A percentile compares a stretch with the other conserved stretches of the same genome.
Evolutionary conservation across 1,139 yeast genomes (phyloP).

Genomic region (Yamadazyma membranifaciens): DNA sequence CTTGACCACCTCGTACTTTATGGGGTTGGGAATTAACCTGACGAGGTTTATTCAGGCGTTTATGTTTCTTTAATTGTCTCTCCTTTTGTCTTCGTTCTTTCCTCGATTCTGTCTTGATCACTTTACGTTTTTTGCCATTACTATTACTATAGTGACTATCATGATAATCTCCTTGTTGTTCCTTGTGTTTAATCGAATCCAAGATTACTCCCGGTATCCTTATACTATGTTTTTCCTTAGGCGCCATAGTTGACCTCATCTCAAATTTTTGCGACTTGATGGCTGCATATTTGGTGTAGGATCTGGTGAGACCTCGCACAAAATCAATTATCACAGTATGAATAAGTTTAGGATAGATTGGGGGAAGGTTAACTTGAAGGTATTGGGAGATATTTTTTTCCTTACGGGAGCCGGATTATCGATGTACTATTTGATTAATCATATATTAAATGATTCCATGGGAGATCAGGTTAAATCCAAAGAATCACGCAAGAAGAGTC

Average conservation of each 20-base stretch:
- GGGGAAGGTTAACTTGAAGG: constrained; percentile 51
- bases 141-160: constrained; percentile 16
- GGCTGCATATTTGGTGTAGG: too few species aligned
- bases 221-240: constrained; percentile 40
- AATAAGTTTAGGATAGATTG: constrained; percentile 36
- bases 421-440: constrained; percentile 66
- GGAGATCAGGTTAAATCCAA: constrained; percentile 56
- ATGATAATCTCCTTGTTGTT: constrained; percentile 44
- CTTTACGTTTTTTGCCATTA: constrained; percentile 17
- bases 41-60: constrained; percentile 17
- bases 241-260: constrained; percentile 13
- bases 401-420: constrained; percentile 83
- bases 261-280: constrained; percentile 5
- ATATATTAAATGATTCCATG: constrained; percentile 52
- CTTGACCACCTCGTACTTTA: too few species aligned
- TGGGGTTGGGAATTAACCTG: neutral
- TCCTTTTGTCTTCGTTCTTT: constrained; percentile 61
- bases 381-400: constrained; percentile 65
- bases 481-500: constrained; percentile 68
- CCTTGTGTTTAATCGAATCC: constrained; percentile 57
- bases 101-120: constrained; percentile 34
- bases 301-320: too few species aligned
- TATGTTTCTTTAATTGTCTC: constrained; percentile 50
- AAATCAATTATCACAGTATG: too few species aligned
- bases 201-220: constrained; percentile 65